These are phyloP conservation scores for Cantharellus anzutake DNA, from an alignment of 768 basidiomycete genomes.

Conservation along the genomic window DNA sequence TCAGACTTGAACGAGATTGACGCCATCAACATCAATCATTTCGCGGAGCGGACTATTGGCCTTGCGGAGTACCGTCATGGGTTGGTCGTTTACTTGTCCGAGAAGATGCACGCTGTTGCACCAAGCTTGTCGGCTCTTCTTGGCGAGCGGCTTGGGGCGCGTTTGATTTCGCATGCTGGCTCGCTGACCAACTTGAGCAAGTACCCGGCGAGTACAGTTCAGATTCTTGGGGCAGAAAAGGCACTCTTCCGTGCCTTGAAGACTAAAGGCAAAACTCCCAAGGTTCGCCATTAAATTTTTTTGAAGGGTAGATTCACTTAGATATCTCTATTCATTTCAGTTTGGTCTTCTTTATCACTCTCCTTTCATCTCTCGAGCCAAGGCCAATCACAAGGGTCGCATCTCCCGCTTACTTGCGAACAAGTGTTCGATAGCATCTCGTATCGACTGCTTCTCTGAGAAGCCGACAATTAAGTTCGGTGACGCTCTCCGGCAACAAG, in stretches of 20 bases:
- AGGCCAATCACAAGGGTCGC: constrained; percentile 86
- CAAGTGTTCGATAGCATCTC: constrained; percentile 92
- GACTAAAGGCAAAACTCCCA: constrained; percentile 97
- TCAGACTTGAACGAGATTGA: constrained; percentile 80
- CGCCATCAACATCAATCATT: constrained; percentile 86
- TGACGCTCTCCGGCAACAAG: constrained; percentile 81
- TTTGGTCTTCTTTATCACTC: constrained; percentile 98
- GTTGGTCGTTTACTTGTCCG: constrained; percentile 66
- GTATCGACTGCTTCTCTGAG: constrained; percentile 92
- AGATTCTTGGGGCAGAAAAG: constrained; percentile 96
- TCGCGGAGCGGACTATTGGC: constrained; percentile 77
- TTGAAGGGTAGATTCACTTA: constrained; percentile 1
- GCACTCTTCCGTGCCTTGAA: constrained; percentile 93
- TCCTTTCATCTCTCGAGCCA: constrained; percentile 88
- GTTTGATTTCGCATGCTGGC: constrained; percentile 89
- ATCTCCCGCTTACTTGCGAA: constrained; percentile 98
- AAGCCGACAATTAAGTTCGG: constrained; percentile 69
- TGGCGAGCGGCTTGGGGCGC: constrained; percentile 81
- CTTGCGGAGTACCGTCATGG: constrained; percentile 89
- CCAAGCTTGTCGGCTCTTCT: constrained; percentile 81
- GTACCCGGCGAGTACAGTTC: constrained; percentile 95
- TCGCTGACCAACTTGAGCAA: constrained; percentile 93
- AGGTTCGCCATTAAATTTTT: constrained; percentile 28
- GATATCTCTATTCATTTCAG: constrained; percentile 22
- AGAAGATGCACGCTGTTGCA: constrained; percentile 97